A percentile compares a stretch with the other conserved stretches of the same genome.
These are phyloP conservation scores for Ceriops zippeliana DNA, from an alignment of 345 rosid species.

Conservation along the genomic window DNA sequence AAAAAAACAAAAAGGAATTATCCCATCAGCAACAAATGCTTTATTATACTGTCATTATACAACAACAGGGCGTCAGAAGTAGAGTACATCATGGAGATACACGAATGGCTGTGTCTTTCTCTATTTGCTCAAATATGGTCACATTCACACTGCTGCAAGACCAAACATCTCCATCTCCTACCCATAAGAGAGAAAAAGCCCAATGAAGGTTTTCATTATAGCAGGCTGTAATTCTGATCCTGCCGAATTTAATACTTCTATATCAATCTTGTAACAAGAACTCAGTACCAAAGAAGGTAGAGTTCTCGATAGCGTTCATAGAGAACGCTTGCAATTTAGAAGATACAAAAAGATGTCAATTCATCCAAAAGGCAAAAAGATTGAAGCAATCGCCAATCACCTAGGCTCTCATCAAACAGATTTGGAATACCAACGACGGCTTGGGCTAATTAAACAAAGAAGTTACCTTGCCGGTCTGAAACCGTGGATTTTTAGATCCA, in stretches of 20 bases:
- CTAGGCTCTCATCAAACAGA: background rate
- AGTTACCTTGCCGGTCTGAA: conserved; percentile 36
- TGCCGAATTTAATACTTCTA: conserved; percentile 47
- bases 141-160: background rate
- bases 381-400: background rate
- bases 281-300: conserved; percentile 15
- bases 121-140: too few species aligned
- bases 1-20: too few species aligned
- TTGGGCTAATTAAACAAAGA: background rate
- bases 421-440: background rate
- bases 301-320: too few species aligned
- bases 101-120: too few species aligned
- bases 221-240: conserved; percentile 51
- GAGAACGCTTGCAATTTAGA: too few species aligned
- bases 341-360: too few species aligned
- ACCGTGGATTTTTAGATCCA: conserved; percentile 50
- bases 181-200: conserved; percentile 38
- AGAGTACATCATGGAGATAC: too few species aligned
- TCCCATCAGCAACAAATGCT: too few species aligned
- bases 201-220: conserved; percentile 69
- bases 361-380: too few species aligned
- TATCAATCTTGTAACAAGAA: conserved; percentile 54
- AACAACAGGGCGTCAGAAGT: too few species aligned
- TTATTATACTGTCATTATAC: too few species aligned
- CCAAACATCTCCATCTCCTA: background rate